Evolutionary conservation across 169 alveolate genomes (phyloP).

Genomic region (Plasmodium chabaudi): DNA sequence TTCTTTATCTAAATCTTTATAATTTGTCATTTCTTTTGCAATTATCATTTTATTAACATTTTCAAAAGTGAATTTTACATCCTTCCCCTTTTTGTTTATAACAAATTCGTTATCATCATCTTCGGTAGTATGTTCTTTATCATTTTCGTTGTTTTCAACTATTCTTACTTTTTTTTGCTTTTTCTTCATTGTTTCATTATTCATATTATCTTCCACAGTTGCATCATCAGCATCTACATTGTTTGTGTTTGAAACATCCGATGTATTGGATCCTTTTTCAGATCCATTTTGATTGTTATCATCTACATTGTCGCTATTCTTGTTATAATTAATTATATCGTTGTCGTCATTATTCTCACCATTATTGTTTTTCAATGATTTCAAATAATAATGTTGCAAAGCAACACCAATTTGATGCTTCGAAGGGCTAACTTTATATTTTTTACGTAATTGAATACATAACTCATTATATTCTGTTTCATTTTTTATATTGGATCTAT

Average conservation of each 20-base stretch:
- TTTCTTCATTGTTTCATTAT: not conserved
- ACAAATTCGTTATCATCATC: slow-evolving; percentile 14
- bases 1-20: slow-evolving; percentile 72
- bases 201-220: not conserved
- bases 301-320: not conserved
- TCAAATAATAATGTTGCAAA: slow-evolving; percentile 63
- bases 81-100: slow-evolving; percentile 59
- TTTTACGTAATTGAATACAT: slow-evolving; percentile 76
- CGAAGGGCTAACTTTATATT: slow-evolving; percentile 82
- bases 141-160: not conserved
- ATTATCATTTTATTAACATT: slow-evolving; percentile 71
- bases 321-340: not conserved
- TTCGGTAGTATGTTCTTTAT: not conserved
- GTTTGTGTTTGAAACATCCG: not conserved
- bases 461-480: slow-evolving; percentile 61
- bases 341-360: not conserved
- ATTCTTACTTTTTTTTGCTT: not conserved
- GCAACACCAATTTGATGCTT: slow-evolving; percentile 81
- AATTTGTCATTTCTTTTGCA: slow-evolving; percentile 69
- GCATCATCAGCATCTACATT: not conserved
- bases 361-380: slow-evolving; percentile 12
- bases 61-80: slow-evolving; percentile 60
- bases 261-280: not conserved
- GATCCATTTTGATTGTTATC: not conserved
- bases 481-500: slow-evolving; percentile 34